Percentiles rank a stretch among this genome's conserved stretches.
These are phyloP conservation scores for Gynostemma pentaphyllum DNA, from an alignment of 306 rosid species.

Conservation along the genomic window DNA sequence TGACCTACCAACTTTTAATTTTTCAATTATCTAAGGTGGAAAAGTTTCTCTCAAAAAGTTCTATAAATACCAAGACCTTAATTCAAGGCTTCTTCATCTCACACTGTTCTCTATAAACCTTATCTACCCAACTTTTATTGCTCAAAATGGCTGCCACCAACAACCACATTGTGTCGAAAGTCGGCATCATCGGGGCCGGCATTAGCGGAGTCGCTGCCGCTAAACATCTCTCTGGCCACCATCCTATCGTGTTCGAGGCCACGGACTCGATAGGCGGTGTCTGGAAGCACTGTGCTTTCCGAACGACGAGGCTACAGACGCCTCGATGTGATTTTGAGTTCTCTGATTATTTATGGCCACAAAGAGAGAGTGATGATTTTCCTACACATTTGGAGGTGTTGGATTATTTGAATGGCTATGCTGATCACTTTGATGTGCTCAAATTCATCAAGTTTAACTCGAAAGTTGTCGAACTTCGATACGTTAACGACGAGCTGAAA, in stretches of 20 bases:
- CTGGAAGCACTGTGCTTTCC: constrained; percentile 48
- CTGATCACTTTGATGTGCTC: constrained; percentile 41
- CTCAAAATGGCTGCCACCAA: constrained; percentile 17
- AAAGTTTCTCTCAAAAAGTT: not conserved
- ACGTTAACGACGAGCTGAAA: constrained; percentile 9
- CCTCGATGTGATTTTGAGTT: constrained; percentile 50
- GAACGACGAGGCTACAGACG: constrained; percentile 46
- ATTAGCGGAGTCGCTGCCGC: constrained; percentile 64
- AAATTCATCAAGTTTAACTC: constrained; percentile 32
- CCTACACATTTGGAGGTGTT: constrained; percentile 39
- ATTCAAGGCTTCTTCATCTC: not conserved
- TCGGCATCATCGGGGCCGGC: constrained; percentile 58
- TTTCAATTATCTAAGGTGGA: not conserved
- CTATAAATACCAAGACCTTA: not conserved
- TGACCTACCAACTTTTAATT: not conserved
- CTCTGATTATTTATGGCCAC: constrained; percentile 51
- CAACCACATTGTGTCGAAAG: constrained; percentile 19
- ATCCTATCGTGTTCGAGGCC: constrained; percentile 52
- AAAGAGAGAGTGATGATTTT: constrained; percentile 22
- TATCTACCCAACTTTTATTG: not conserved
- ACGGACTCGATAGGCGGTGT: constrained; percentile 49
- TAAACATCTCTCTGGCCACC: constrained; percentile 33
- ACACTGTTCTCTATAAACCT: too few species aligned
- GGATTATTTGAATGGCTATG: constrained; percentile 43
- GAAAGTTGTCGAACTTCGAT: constrained; percentile 39